Conservation (phyloP, 78 protist species). For the Speleostelium caveatum region DNA sequence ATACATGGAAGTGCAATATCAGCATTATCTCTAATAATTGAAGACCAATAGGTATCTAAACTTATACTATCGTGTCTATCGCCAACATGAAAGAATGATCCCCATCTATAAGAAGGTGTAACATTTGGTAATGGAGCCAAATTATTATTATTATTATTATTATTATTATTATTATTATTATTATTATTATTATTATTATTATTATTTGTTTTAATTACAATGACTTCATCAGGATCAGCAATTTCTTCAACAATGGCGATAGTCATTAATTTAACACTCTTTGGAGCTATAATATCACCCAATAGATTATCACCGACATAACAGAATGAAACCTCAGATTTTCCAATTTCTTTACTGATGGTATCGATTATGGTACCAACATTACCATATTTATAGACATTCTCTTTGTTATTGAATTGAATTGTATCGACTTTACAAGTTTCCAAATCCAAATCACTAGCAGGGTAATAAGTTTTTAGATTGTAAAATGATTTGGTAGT, state of each 20-base stretch:
- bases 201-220: constrained; percentile 9
- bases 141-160: not conserved
- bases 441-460: not conserved
- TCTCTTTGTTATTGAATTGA: constrained; percentile 1
- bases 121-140: not conserved
- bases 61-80: not conserved
- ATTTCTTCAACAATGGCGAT: constrained; percentile 67
- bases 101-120: constrained; percentile 41
- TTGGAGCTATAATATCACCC: constrained; percentile 56
- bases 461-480: constrained; percentile 7
- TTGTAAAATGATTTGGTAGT: constrained; percentile 1
- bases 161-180: not conserved
- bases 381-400: constrained; percentile 41
- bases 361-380: not conserved
- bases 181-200: not conserved
- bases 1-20: constrained; percentile 36
- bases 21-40: constrained; percentile 26
- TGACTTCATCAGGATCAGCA: constrained; percentile 47
- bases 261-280: constrained; percentile 59
- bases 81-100: constrained; percentile 50
- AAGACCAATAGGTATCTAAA: constrained; percentile 46
- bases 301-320: constrained; percentile 74
- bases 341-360: not conserved
- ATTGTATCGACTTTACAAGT: not conserved
- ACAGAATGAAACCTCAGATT: constrained; percentile 53